Evolutionary conservation across 2,329 filamentous ascomycete genomes (phyloP).

Genomic region (Passalora sequoiae): DNA sequence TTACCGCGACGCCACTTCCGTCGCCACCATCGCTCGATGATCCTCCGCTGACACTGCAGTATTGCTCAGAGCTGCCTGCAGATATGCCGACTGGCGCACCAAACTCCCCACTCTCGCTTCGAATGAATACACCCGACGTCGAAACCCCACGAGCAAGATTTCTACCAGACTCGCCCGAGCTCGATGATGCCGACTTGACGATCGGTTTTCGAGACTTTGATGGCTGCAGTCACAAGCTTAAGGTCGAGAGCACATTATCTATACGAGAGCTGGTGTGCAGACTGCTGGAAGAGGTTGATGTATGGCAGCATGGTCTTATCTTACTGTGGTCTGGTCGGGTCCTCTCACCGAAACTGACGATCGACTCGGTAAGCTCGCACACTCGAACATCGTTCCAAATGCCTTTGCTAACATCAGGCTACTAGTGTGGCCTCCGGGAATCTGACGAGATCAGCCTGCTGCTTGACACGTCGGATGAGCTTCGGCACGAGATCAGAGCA

Average conservation of each 20-base stretch:
- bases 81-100: neutral
- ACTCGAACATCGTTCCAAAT: neutral
- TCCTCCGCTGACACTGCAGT: neutral
- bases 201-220: neutral
- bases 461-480: neutral
- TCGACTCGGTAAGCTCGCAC: neutral
- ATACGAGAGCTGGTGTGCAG: neutral
- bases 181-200: neutral
- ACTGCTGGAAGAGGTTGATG: neutral
- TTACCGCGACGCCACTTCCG: slow-evolving; percentile 2
- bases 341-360: neutral
- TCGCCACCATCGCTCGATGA: neutral
- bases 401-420: neutral
- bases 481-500: neutral
- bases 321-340: neutral
- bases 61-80: neutral
- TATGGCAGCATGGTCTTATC: neutral
- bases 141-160: neutral
- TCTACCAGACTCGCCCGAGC: neutral
- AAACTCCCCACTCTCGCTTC: neutral
- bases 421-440: neutral
- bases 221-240: neutral
- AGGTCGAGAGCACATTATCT: neutral
- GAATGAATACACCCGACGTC: neutral
- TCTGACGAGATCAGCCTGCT: neutral